These are phyloP conservation scores for Emericellopsis atlantica DNA, from an alignment of 2,329 filamentous ascomycete species.

Conservation along the genomic window DNA sequence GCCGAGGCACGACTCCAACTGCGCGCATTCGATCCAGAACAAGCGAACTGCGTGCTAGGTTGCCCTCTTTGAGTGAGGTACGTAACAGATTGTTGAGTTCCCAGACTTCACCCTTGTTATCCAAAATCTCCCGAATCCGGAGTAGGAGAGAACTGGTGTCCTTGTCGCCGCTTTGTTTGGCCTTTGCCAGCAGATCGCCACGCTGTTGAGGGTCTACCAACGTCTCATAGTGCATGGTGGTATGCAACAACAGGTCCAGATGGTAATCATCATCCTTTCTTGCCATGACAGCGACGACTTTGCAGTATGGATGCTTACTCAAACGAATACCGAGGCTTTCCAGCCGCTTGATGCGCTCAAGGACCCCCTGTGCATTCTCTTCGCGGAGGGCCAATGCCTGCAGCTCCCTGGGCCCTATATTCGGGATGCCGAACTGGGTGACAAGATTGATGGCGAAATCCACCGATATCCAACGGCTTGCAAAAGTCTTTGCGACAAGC, in stretches of 20 bases:
- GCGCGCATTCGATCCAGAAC: slow-evolving; percentile 19
- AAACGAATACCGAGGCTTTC: slow-evolving; percentile 49
- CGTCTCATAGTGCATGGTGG: slow-evolving; percentile 39
- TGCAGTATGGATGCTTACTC: slow-evolving; percentile 49
- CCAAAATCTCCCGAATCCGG: slow-evolving; percentile 15
- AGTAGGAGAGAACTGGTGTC: slow-evolving; percentile 28
- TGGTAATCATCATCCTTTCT: slow-evolving; percentile 36
- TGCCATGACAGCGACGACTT: slow-evolving; percentile 53
- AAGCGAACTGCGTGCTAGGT: slow-evolving; percentile 10
- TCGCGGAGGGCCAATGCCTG: slow-evolving; percentile 65
- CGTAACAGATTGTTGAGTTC: slow-evolving; percentile 11
- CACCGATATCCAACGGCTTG: slow-evolving; percentile 55
- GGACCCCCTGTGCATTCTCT: slow-evolving; percentile 39
- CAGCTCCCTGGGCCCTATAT: slow-evolving; percentile 63
- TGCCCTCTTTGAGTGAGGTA: slow-evolving; percentile 6
- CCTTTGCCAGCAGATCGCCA: slow-evolving; percentile 21
- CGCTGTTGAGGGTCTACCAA: slow-evolving; percentile 22
- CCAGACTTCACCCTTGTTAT: slow-evolving; percentile 2
- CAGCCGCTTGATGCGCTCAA: slow-evolving; percentile 46
- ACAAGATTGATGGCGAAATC: slow-evolving; percentile 61
- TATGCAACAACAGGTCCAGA: slow-evolving; percentile 30
- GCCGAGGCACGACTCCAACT: slow-evolving; percentile 12
- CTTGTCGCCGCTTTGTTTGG: slow-evolving; percentile 19
- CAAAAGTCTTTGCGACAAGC: slow-evolving; percentile 71
- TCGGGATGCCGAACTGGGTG: slow-evolving; percentile 55